Conservation (phyloP, 1,284 basidiomycete genomes). For the Leccinum angustisporum region DNA sequence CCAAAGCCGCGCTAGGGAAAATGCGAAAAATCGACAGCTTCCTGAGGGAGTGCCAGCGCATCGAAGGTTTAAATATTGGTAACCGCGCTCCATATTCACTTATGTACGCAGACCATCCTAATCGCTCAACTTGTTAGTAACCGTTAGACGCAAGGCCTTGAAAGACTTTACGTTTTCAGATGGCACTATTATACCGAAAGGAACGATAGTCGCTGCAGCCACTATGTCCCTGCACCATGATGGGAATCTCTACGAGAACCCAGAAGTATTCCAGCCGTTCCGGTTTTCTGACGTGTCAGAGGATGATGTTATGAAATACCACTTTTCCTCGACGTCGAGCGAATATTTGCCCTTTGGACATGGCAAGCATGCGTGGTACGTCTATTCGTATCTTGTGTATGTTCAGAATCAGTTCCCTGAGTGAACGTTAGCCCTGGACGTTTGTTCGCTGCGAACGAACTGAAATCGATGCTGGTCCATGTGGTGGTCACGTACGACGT, state of each 20-base stretch:
- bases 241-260: conserved; percentile 23
- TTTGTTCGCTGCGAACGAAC: conserved; percentile 18
- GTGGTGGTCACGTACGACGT: conserved; percentile 33
- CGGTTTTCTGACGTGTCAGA: conserved; percentile 29
- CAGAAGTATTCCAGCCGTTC: conserved; percentile 34
- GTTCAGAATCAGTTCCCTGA: background rate
- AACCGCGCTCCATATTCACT: background rate
- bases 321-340: conserved; percentile 12
- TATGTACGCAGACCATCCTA: background rate
- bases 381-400: background rate
- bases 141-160: conserved; percentile 33
- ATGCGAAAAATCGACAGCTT: conserved; percentile 50
- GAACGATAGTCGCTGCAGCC: conserved; percentile 30
- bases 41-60: conserved; percentile 39
- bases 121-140: conserved; percentile 22
- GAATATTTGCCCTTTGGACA: conserved; percentile 17
- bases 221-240: conserved; percentile 29
- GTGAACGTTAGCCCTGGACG: conserved; percentile 12
- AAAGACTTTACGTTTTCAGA: conserved; percentile 42
- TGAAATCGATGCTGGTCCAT: conserved; percentile 35
- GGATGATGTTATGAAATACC: conserved; percentile 19
- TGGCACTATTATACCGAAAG: conserved; percentile 41
- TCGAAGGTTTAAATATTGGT: conserved; percentile 32
- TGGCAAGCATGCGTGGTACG: conserved; percentile 19
- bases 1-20: conserved; percentile 38